phyloP scores from a whole-genome alignment of 2,329 filamentous ascomycete species.

The Cladosporium sp. region DNA sequence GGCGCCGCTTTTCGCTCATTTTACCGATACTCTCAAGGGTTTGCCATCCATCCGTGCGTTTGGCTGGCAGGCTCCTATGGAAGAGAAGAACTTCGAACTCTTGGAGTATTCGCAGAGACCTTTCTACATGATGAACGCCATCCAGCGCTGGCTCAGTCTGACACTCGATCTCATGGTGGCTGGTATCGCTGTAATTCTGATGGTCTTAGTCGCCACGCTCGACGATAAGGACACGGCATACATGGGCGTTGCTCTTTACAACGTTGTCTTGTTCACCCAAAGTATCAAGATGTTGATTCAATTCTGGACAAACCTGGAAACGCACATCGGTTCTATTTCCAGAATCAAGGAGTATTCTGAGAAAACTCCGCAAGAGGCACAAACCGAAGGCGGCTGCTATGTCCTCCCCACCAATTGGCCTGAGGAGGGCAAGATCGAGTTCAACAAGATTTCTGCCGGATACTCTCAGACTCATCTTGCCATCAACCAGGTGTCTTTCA shows the following conservation, averaged over 20 bases:
- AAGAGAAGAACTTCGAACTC: constrained; percentile 33
- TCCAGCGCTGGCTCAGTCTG: constrained; percentile 42
- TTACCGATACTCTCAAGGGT: constrained; percentile 47
- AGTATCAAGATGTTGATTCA: constrained; percentile 47
- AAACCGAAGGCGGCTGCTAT: not conserved
- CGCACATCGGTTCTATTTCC: constrained; percentile 52
- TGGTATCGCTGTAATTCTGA: constrained; percentile 33
- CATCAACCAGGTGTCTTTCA: constrained; percentile 44
- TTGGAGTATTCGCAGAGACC: constrained; percentile 41
- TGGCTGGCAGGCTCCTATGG: constrained; percentile 39
- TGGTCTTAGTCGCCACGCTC: constrained; percentile 28
- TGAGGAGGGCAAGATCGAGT: constrained; percentile 9
- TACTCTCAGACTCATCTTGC: constrained; percentile 28
- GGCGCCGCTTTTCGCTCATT: constrained; percentile 48
- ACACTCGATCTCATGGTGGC: constrained; percentile 33
- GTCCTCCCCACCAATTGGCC: not conserved
- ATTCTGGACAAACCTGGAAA: constrained; percentile 55
- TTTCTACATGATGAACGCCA: constrained; percentile 41
- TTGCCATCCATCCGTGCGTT: constrained; percentile 49
- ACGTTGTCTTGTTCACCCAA: constrained; percentile 50
- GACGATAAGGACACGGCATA: constrained; percentile 44
- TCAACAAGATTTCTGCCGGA: constrained; percentile 9
- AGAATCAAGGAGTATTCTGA: constrained; percentile 51
- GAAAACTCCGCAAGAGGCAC: constrained; percentile 38
- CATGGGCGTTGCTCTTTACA: constrained; percentile 50